Conservation (phyloP, 495 filamentous ascomycete genomes). For the Staphylotrichum longicolle region DNA sequence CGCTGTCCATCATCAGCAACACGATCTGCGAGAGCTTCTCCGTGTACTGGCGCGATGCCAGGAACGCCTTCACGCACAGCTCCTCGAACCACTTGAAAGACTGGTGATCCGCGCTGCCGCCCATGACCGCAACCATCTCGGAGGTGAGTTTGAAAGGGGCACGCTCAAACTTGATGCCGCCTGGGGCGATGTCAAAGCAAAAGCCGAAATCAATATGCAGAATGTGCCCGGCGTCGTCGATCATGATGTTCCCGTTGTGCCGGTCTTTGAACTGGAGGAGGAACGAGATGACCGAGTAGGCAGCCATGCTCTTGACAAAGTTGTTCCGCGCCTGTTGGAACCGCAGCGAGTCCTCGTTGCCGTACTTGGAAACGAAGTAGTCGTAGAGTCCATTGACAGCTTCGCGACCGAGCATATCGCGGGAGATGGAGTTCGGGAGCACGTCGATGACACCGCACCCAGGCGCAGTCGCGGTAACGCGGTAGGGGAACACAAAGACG, state of each 20-base stretch:
- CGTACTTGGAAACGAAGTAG: conserved; percentile 96
- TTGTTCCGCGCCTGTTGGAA: conserved; percentile 96
- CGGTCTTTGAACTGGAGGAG: conserved; percentile 98
- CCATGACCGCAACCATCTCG: conserved; percentile 99
- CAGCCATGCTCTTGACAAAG: conserved; percentile 99
- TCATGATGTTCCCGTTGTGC: conserved; percentile 99
- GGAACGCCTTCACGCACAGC: conserved; percentile 89
- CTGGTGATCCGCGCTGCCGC: conserved; percentile 77
- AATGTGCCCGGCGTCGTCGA: conserved; percentile 94
- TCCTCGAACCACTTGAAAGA: conserved; percentile 96
- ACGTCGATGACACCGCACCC: conserved; percentile 99
- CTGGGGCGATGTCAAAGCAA: conserved; percentile 98
- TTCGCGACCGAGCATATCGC: conserved; percentile 97
- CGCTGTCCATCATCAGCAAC: conserved; percentile 91
- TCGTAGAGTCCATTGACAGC: conserved; percentile 97
- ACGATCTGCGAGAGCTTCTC: conserved; percentile 88
- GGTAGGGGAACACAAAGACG: conserved; percentile 95
- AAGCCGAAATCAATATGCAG: conserved; percentile 99
- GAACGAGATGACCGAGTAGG: conserved; percentile 98
- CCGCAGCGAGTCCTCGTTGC: conserved; percentile 85
- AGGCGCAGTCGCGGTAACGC: conserved; percentile 96
- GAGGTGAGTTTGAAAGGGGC: conserved; percentile 97
- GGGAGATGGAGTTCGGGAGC: conserved; percentile 92
- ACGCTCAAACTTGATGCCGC: conserved; percentile 93
- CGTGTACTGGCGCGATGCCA: conserved; percentile 82